A percentile compares a stretch with the other conserved stretches of the same genome.
Evolutionary conservation across 495 filamentous ascomycete species (phyloP).

Genomic region (Aspergillus bridgeri): DNA sequence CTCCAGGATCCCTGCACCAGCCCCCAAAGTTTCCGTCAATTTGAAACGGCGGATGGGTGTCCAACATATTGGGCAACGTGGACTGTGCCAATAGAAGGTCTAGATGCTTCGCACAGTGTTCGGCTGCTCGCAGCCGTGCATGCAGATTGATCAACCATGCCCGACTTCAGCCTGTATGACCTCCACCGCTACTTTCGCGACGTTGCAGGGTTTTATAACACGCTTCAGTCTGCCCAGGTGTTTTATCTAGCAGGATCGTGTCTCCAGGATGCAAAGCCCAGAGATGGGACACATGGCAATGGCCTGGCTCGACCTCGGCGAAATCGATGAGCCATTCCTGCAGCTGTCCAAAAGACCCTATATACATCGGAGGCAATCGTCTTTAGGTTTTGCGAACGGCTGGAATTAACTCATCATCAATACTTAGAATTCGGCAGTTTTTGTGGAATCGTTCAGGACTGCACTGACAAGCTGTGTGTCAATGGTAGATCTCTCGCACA

Average conservation of each 20-base stretch:
- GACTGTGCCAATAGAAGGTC: constrained; percentile 35
- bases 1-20: constrained; percentile 45
- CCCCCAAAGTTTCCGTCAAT: constrained; percentile 56
- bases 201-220: constrained; percentile 36
- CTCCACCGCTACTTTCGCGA: constrained; percentile 40
- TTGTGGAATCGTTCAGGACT: constrained; percentile 34
- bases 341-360: constrained; percentile 40
- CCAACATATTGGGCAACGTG: constrained; percentile 40
- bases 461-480: constrained; percentile 46
- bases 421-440: background rate
- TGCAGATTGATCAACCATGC: constrained; percentile 47
- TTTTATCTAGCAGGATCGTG: constrained; percentile 21
- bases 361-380: constrained; percentile 30
- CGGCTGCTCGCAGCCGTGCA: constrained; percentile 26
- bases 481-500: constrained; percentile 45
- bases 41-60: constrained; percentile 45
- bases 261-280: constrained; percentile 39
- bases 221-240: constrained; percentile 29
- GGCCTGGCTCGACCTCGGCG: constrained; percentile 43
- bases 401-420: constrained; percentile 18
- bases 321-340: constrained; percentile 50
- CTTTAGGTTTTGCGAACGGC: constrained; percentile 11
- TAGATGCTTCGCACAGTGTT: constrained; percentile 34
- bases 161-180: constrained; percentile 48
- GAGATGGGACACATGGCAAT: constrained; percentile 49